phyloP scores from a whole-genome alignment of 2,329 filamentous ascomycete genomes.

The Ceratocystis destructans region DNA sequence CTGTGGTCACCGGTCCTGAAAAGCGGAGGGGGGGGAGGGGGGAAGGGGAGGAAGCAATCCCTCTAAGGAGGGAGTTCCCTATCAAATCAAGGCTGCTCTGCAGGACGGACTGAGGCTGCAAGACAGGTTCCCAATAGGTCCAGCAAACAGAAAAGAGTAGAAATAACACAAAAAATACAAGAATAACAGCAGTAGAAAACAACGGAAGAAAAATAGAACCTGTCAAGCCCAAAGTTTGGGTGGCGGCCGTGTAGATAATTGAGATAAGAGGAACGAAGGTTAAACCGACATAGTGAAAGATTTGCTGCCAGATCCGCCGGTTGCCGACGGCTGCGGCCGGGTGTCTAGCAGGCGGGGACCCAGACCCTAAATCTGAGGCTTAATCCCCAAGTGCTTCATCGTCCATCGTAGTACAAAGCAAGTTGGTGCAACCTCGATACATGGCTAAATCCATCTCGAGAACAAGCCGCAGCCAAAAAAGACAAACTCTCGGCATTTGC shows the following conservation, averaged over 20 bases:
- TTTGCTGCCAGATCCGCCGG: background rate
- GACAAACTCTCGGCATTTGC: background rate
- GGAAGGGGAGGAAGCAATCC: background rate
- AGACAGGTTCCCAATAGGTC: background rate
- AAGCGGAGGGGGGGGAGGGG: background rate
- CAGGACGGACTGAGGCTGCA: background rate
- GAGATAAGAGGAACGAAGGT: constrained; percentile 2
- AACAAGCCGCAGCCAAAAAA: background rate
- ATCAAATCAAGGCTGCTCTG: background rate
- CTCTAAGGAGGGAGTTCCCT: too few relatives aligned
- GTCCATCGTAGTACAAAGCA: background rate
- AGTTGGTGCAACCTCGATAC: background rate
- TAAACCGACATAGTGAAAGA: background rate
- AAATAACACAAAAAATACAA: background rate
- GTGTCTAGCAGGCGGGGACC: background rate
- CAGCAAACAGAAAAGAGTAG: background rate
- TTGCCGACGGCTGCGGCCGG: background rate
- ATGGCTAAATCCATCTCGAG: background rate
- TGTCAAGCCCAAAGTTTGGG: background rate
- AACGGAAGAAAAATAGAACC: background rate
- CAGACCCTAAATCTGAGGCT: too few relatives aligned
- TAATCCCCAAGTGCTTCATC: too few relatives aligned
- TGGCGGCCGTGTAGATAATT: background rate
- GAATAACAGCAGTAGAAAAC: background rate
- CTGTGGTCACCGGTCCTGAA: background rate